Evolutionary conservation across 2,329 filamentous ascomycete genomes (phyloP), one percentile per base, ranked within the genome.

Genomic region (Seiridium cupressi): DNA sequence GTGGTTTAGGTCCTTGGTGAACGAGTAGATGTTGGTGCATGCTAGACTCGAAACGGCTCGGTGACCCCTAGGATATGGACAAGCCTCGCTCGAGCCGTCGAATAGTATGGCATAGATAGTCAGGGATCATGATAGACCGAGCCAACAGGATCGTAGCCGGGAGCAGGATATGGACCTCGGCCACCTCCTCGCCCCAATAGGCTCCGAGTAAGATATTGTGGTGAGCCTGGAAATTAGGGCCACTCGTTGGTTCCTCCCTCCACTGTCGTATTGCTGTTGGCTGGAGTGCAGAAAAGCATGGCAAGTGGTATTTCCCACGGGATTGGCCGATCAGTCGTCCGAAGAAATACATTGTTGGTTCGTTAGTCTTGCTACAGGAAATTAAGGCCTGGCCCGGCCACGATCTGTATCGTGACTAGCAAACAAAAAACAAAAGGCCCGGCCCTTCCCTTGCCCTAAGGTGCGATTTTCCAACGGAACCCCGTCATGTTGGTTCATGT

Each of bases 141-240:
- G 70, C 78, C 78, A 80, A 78, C 77, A 75, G 76, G 77, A 80
- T 76, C 69, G 62, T 66, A 75, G 71, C 70, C 77, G 71, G 76
- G 69, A 62, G 65, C 63, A 68, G 71, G 66, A 70, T 72, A 71
- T 66, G 66, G 68, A 68, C 66, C 66, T 75, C 72, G 75, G 38
- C 32, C 62, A 67, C 67, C 65, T 69, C 74, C 76, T 74, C 71
- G 76, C 76, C 71, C 78, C 78, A 76, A 77, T 75, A 67, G 62
- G 63, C 60, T 61, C 64, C 64, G 66, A 65, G 66, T 65, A 64
- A 64, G 55, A 63, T 61, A 58, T 68, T 65, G 64, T 65, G 62
- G 69, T 65, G 65, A 65, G 69, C 60, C 66, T 72, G 68, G 68
- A 72, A 72, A 72, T 42, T 72, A 69, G 69, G 62, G 68, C 74